Evolutionary conservation across 2,329 filamentous ascomycete genomes (phyloP).

Genomic region (Colletotrichum sp.): DNA sequence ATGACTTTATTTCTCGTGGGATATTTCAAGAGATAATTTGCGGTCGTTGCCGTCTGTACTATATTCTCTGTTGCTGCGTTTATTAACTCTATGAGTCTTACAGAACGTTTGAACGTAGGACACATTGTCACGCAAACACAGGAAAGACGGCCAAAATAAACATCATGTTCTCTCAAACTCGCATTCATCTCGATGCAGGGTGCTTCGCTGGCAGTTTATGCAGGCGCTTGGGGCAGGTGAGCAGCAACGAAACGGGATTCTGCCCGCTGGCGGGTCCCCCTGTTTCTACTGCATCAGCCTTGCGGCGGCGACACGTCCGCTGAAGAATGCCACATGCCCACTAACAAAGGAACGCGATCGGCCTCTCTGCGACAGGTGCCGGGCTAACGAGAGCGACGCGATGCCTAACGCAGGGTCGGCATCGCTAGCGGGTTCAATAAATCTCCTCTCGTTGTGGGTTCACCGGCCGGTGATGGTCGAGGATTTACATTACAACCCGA

Average conservation of each 20-base stretch:
- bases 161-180: rapidly evolving
- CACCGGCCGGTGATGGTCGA: neutral
- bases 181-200: neutral
- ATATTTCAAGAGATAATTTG: neutral
- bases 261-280: neutral
- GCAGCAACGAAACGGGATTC: neutral
- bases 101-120: neutral
- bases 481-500: neutral
- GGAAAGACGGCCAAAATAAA: neutral
- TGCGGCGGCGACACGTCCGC: neutral
- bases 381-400: neutral
- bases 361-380: neutral
- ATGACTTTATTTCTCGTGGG: neutral
- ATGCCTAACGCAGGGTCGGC: neutral
- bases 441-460: neutral
- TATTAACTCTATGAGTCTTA: neutral
- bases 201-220: neutral
- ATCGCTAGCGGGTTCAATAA: neutral
- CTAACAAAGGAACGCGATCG: neutral
- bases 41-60: neutral
- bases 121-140: neutral
- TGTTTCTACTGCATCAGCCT: neutral
- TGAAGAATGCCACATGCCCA: neutral
- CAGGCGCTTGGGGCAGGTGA: neutral
- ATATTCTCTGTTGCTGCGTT: neutral